Conservation (phyloP, 305 asterid genomes). For the Plantago rigida region DNA sequence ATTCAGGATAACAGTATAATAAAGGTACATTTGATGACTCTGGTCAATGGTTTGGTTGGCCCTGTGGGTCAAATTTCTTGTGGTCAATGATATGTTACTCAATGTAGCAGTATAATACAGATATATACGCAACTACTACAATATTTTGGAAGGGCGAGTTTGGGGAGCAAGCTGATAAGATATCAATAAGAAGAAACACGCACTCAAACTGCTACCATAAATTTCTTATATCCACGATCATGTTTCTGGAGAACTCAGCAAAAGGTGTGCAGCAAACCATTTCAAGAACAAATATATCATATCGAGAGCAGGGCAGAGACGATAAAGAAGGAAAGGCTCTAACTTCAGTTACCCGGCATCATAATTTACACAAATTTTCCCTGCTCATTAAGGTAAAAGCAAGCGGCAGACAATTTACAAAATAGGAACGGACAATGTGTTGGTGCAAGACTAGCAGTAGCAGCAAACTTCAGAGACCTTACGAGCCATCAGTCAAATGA, state of each 20-base stretch:
- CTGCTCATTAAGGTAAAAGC: not conserved
- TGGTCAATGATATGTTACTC: not conserved
- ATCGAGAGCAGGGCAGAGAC: constrained; percentile 3
- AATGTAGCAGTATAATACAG: not conserved
- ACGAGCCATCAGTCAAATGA: not conserved
- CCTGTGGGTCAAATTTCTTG: too few relatives aligned
- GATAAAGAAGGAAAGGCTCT: constrained; percentile 10
- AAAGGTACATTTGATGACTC: not conserved
- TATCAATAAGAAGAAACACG: constrained; percentile 18
- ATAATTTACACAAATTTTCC: constrained; percentile 6
- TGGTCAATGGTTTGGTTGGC: too few relatives aligned
- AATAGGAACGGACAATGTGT: constrained; percentile 3
- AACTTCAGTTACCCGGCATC: not conserved
- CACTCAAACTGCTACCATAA: constrained; percentile 15
- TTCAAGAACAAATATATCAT: not conserved
- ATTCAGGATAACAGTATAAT: not conserved
- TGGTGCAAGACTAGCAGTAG: constrained; percentile 1
- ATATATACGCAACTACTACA: constrained; percentile 16
- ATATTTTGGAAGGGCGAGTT: constrained; percentile 14
- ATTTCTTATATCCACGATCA: constrained; percentile 16
- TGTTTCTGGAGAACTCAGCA: constrained; percentile 15
- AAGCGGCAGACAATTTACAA: not conserved
- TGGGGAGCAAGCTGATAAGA: constrained; percentile 18
- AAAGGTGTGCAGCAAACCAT: constrained; percentile 13
- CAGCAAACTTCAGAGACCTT: constrained; percentile 9